Percentiles rank a stretch among this genome's conserved stretches.
phyloP scores from a whole-genome alignment of 75 land plant genomes.

The Sequoiadendron giganteum region DNA sequence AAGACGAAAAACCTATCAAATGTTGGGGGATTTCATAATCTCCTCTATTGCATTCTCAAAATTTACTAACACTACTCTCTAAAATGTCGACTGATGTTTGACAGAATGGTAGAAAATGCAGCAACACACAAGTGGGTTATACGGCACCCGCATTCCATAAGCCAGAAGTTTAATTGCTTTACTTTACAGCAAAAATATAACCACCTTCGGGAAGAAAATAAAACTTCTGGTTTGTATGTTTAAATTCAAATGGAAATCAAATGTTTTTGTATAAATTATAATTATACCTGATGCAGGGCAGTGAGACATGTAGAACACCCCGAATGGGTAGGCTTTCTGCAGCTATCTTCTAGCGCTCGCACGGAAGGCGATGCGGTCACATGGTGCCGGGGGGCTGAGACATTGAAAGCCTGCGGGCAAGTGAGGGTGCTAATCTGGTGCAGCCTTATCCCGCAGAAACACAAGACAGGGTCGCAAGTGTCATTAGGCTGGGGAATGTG shows the following conservation, averaged over 20 bases:
- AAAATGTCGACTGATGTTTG: too few relatives aligned
- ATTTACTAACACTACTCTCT: too few relatives aligned
- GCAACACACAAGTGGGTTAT: too few relatives aligned
- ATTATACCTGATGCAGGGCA: constrained; percentile 22
- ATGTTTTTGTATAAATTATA: neutral
- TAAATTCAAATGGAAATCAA: too few relatives aligned
- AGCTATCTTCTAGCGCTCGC: constrained; percentile 31
- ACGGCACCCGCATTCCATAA: too few relatives aligned
- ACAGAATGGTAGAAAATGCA: too few relatives aligned
- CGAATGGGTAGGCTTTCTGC: constrained; percentile 22
- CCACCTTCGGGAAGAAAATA: too few relatives aligned
- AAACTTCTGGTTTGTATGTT: neutral
- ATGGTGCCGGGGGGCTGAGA: neutral
- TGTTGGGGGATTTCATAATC: too few relatives aligned
- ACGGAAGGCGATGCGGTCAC: constrained; percentile 13
- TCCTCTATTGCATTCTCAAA: too few relatives aligned
- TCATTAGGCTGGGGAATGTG: constrained; percentile 32
- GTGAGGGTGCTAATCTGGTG: constrained; percentile 19
- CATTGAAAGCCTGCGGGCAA: constrained; percentile 44
- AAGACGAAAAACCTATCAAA: constrained; percentile 10
- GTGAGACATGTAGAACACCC: constrained; percentile 47
- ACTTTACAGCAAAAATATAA: too few relatives aligned
- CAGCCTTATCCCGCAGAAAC: constrained; percentile 72
- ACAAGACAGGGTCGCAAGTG: constrained; percentile 58
- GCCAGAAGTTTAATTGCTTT: too few relatives aligned